Conservation (phyloP, 2,329 filamentous ascomycete genomes). For the Penicillium sp. region DNA sequence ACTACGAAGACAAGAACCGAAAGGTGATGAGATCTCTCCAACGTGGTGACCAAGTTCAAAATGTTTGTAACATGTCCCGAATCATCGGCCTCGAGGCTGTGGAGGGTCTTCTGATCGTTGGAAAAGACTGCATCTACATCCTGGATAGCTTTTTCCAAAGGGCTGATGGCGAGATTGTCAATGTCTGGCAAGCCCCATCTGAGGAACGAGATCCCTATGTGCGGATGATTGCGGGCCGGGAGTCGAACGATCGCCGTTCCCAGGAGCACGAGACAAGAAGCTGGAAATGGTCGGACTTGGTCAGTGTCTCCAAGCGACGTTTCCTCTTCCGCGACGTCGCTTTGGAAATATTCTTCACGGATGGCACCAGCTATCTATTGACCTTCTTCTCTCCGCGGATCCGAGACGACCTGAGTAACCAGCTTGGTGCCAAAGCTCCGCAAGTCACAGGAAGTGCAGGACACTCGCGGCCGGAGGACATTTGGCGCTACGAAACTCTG, state of each 20-base stretch:
- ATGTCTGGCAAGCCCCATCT: constrained; percentile 84
- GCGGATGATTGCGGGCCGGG: constrained; percentile 79
- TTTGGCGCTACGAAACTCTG: constrained; percentile 84
- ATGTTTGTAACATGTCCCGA: constrained; percentile 90
- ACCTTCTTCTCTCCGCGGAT: constrained; percentile 69
- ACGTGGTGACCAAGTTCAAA: constrained; percentile 83
- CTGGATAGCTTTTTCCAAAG: constrained; percentile 96
- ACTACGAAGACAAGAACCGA: constrained; percentile 94
- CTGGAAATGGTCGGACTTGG: constrained; percentile 91
- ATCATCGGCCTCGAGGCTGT: constrained; percentile 90
- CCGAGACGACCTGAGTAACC: constrained; percentile 74
- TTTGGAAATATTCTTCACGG: constrained; percentile 95
- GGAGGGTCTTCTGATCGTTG: constrained; percentile 87
- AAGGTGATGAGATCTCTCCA: constrained; percentile 95
- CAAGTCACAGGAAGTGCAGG: constrained; percentile 67
- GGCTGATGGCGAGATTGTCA: constrained; percentile 91
- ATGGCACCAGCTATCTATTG: constrained; percentile 88
- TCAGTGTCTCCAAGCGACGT: constrained; percentile 90
- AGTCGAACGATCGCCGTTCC: constrained; percentile 56
- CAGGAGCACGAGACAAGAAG: constrained; percentile 75
- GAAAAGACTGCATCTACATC: constrained; percentile 86
- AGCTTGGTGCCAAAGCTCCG: constrained; percentile 71
- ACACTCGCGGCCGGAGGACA: constrained; percentile 73
- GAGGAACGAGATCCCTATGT: constrained; percentile 95
- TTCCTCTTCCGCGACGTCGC: constrained; percentile 95